Evolutionary conservation across 768 basidiomycete species (phyloP), one percentile per base, ranked within the genome.

Genomic region (Dendrothele bispora): DNA sequence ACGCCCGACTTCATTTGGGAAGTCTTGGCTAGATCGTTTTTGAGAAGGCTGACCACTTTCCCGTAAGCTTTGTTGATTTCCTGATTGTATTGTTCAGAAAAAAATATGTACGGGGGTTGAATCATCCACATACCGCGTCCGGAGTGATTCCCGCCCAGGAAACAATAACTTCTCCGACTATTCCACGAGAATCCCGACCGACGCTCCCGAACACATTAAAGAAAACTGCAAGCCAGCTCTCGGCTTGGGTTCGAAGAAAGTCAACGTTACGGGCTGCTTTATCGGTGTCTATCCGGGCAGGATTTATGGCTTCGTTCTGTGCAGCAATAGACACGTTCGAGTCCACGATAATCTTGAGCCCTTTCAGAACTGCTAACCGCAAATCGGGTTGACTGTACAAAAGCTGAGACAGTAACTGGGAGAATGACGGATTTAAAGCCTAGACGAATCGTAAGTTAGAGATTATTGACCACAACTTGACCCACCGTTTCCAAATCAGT

Each of bases 181-280:
- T 74, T 7, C 83, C 82, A 43, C 88, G 74, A 26, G 68, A 74
- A 52, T 97, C 93, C 41, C 82, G 76, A n/a, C 78, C 80, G 26
- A 89, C 82, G 50, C 80, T 91, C 48, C 88, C 80, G 67, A 95
- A 98, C n/a, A 99, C 86, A 62, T 99, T 99, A 74, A 98, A 94
- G 37, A 97, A 74, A 4, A 98, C 93, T 1, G 92, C 86, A 27
- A 98, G 80, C 88, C 97, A 95, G 59, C 92, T 97, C 62, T 93
- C 89, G 0, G 79, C 86, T 61, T 98, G 88, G 0, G 74, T 75
- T 34, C 78, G 80, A 46, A 98, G 72, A 65, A 88, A 88, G 1
- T 63, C 71, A 22, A 98, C 53, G 55, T 94, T 94, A 37, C 70
- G 71, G 26, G 67, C 57, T 2, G 89, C 92, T 58, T 83, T 78